phyloP scores from a whole-genome alignment of 2,329 filamentous ascomycete species.

The Alternaria brassicicola region DNA sequence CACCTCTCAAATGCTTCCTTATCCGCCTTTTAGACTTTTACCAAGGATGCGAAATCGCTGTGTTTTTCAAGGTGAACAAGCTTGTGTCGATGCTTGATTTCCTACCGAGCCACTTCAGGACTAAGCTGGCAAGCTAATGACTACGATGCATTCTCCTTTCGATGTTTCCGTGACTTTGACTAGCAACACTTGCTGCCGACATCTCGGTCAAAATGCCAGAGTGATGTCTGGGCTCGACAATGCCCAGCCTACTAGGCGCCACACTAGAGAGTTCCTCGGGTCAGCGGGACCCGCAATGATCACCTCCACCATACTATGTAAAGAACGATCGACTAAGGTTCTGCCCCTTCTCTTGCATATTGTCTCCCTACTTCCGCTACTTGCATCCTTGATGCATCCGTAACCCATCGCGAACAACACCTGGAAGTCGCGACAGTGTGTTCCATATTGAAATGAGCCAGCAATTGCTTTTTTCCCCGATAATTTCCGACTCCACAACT shows the following conservation, averaged over 20 bases:
- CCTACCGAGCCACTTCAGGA: too few relatives aligned
- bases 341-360: not conserved
- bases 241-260: not conserved
- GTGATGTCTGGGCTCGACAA: not conserved
- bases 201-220: not conserved
- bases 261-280: not conserved
- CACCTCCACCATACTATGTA: not conserved
- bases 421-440: not conserved
- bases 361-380: not conserved
- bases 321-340: not conserved
- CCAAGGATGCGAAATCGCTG: not conserved
- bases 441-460: not conserved
- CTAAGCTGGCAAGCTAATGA: not conserved
- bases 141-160: not conserved
- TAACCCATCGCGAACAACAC: not conserved
- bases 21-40: not conserved
- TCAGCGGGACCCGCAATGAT: not conserved
- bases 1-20: not conserved
- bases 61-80: not conserved
- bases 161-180: not conserved
- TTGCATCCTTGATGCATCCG: not conserved
- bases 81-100: not conserved
- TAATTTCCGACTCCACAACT: not conserved
- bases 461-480: not conserved
- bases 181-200: not conserved